Base-by-base conservation (phyloP, 306 rosid genomes). In the Lathyrus tuberosus region DNA sequence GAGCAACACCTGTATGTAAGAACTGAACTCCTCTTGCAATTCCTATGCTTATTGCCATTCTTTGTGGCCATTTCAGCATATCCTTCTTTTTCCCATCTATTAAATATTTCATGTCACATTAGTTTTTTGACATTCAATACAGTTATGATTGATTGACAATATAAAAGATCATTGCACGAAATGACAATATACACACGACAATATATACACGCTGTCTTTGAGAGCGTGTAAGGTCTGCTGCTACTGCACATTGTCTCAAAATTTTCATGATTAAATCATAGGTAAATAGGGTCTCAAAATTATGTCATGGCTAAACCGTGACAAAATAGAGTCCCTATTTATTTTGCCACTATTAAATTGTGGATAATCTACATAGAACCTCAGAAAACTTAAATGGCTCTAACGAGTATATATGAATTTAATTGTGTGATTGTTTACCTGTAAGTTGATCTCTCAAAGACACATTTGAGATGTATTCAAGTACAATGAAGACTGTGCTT, bases 1-100 rank as follows among this genome's bases (percentile, higher is more conserved):
- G 88, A 14, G 86, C 88, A 68, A 90, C 68, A n/a, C 95, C 96
- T 12, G 87, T 84, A 81, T 95, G 99, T 65, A 95, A 74, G 79
- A 83, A 86, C 68, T 89, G 97, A 13, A 91, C 82, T 54, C 99
- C 99, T 59, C 95, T 84, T 9, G 96, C 92, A 31, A 87, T 74
- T n/a, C 96, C 96, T n/a, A 91, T 84, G 61, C 83, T 79, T 16
- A 95, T 89, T 38, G 92, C 97, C 95, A 95, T 85, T 83, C 99
- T 95, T 79, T 95, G 97, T 28, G 97, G 96, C 99, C 97, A 95
- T 80, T 95, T 95, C 76, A 95, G 73, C 78, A 81, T 77, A n/a
- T 90, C 96, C 74, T 86, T 95, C 81, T 83, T 87, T 77, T 85
- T 91, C 89, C 92, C 79, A 80, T 95, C 99, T 95, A 79, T 68